Conservation (phyloP, 2,329 filamentous ascomycete species). For the Metarhizium robertsii region DNA sequence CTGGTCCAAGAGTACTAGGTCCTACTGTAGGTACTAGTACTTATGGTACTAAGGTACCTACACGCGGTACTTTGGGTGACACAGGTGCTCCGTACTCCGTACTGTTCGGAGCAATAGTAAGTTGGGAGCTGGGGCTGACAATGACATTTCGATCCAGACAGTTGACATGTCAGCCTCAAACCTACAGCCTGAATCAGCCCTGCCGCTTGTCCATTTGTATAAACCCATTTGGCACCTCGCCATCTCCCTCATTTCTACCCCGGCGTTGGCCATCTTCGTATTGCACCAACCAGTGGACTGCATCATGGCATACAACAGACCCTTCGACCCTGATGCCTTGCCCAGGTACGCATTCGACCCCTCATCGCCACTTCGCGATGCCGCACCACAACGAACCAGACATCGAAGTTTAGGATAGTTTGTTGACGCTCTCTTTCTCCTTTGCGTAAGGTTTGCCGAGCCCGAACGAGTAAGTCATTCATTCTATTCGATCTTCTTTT, state of each 20-base stretch:
- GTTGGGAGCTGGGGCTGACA: too few relatives aligned
- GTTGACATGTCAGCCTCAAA: background rate
- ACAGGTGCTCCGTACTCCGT: too few relatives aligned
- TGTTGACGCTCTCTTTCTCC: background rate
- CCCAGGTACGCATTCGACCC: conserved; percentile 58
- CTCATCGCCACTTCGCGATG: background rate
- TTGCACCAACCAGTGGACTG: background rate
- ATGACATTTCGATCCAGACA: too few relatives aligned
- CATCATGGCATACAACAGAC: conserved; percentile 86
- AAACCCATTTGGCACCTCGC: background rate
- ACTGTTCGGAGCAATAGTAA: too few relatives aligned
- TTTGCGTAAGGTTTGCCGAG: conserved; percentile 55
- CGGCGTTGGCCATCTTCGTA: background rate
- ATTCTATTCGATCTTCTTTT: too few relatives aligned
- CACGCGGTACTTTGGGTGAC: too few relatives aligned
- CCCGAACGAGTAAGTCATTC: conserved; percentile 53
- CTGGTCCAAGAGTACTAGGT: too few relatives aligned
- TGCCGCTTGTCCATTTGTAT: background rate
- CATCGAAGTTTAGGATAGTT: background rate
- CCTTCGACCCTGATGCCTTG: conserved; percentile 89
- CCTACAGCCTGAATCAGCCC: background rate
- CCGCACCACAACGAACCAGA: background rate
- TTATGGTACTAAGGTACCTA: too few relatives aligned
- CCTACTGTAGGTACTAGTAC: too few relatives aligned
- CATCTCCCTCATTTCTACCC: background rate